Conservation (phyloP, 257 asterid genomes). For the Penstemon eatonii region DNA sequence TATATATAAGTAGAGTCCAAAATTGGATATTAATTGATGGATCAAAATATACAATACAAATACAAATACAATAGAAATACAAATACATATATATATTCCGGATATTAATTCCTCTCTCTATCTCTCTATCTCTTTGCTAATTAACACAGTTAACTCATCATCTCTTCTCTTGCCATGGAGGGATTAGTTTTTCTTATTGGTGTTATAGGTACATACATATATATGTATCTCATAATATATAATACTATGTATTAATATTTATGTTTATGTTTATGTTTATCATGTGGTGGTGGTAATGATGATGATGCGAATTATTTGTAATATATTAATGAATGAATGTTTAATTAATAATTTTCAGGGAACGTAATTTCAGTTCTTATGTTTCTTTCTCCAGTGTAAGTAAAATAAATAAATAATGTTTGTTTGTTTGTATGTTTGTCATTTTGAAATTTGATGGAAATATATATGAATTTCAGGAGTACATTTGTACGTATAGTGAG, state of each 20-base stretch:
- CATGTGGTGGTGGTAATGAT: too few species aligned
- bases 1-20: not conserved
- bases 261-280: not conserved
- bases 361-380: slow-evolving; percentile 64
- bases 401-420: not conserved
- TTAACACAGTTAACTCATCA: too few species aligned
- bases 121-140: not conserved
- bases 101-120: not conserved
- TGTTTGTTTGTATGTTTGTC: too few species aligned
- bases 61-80: not conserved
- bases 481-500: slow-evolving; percentile 68
- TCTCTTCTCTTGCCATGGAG: slow-evolving; percentile 36
- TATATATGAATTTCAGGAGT: too few species aligned
- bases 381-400: slow-evolving; percentile 80
- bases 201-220: slow-evolving; percentile 44
- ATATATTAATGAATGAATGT: not conserved
- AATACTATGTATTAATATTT: too few species aligned
- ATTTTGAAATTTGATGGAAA: too few species aligned
- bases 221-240: too few species aligned
- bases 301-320: not conserved
- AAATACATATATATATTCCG: not conserved
- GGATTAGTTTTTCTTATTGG: slow-evolving; percentile 42
- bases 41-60: too few species aligned
- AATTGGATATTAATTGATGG: not conserved
- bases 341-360: slow-evolving; percentile 38